Evolutionary conservation across 2,329 filamentous ascomycete genomes (phyloP), one percentile per base, ranked within the genome.

Genomic region (Phyllosticta citribraziliensis): DNA sequence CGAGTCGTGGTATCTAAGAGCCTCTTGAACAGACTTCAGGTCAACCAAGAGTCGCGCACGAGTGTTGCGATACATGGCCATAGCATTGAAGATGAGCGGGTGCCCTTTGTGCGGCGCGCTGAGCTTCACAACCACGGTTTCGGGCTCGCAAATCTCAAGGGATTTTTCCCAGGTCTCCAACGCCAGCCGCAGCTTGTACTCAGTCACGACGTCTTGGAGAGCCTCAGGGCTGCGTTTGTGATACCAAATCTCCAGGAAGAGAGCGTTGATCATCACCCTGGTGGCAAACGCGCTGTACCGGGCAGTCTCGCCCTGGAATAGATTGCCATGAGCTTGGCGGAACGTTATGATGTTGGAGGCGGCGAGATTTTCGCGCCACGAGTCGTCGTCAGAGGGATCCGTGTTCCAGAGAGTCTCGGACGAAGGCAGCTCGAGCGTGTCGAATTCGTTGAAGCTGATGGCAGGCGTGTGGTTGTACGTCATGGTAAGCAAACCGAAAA

Each of bases 81-180:
- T 94, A 61, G 94, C 93, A 73, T 99, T 99, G 84, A 97, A 97
- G 69, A 97, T 91, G 58, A 99, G 81, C 19, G 94, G 94, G 71
- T 97, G 94, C 17, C 92, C 92, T 74, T 96, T 95, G 77, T 97
- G 92, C 55, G 94, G 93, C 27, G 93, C 92, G 73, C 90, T 96
- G 66, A 97, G 83, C 58, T 92, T 91, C 57, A 97, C 90, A 12
- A 91, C 84, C 58, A 93, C 89, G 14, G 85, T 87, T 76, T 99
- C 94, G 2, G 91, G 88, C 77, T 97, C 93, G 73, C 92, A 97
- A 64, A 95, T 83, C 62, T 95, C 91, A 22, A 97, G 84, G 51
- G 93, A 97, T 77, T 89, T 95, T 80, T 97, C 91, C 94, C 94
- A 99, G n/a, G 93, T 97, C 78, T 97, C 93, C 59, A 99, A 81